A percentile compares a stretch with the other conserved stretches of the same genome.
These are phyloP conservation scores for Sporothrix globosa DNA, from an alignment of 2,329 filamentous ascomycete genomes.

Conservation along the genomic window DNA sequence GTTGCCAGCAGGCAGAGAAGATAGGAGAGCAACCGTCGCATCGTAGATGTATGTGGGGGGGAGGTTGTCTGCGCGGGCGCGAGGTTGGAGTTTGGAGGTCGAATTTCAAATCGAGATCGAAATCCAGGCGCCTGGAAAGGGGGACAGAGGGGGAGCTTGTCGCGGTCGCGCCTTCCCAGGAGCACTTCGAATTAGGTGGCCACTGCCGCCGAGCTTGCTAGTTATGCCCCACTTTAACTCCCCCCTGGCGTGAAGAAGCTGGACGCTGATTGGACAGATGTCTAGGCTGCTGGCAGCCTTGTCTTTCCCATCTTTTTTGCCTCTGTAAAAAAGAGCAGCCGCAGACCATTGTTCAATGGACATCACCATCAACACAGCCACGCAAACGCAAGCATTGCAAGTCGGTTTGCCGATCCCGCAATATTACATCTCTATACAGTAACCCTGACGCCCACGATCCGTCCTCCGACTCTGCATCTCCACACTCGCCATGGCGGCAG, in stretches of 20 bases:
- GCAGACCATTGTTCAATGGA: neutral
- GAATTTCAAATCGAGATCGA: too few relatives aligned
- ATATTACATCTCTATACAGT: too few relatives aligned
- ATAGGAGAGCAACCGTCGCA: constrained; percentile 33
- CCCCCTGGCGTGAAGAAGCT: neutral
- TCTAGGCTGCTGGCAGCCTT: constrained; percentile 19
- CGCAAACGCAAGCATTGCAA: neutral
- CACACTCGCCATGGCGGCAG: constrained; percentile 73
- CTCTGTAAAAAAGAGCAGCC: constrained; percentile 11
- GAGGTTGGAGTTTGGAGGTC: neutral
- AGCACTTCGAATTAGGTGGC: constrained; percentile 10
- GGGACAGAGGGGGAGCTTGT: neutral
- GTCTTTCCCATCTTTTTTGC: constrained; percentile 11
- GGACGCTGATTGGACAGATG: neutral
- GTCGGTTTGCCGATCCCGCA: neutral
- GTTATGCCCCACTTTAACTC: constrained; percentile 14
- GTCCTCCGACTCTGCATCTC: neutral
- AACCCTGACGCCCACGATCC: neutral
- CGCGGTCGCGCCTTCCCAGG: constrained; percentile 7
- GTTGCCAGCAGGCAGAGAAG: constrained; percentile 44
- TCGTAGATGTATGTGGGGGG: neutral
- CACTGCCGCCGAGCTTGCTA: constrained; percentile 20
- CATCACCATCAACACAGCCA: neutral
- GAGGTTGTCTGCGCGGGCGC: neutral
- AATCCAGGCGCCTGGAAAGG: too few relatives aligned